Base-by-base conservation (phyloP, 345 rosid genomes). In the Gynandropsis gynandra region DNA sequence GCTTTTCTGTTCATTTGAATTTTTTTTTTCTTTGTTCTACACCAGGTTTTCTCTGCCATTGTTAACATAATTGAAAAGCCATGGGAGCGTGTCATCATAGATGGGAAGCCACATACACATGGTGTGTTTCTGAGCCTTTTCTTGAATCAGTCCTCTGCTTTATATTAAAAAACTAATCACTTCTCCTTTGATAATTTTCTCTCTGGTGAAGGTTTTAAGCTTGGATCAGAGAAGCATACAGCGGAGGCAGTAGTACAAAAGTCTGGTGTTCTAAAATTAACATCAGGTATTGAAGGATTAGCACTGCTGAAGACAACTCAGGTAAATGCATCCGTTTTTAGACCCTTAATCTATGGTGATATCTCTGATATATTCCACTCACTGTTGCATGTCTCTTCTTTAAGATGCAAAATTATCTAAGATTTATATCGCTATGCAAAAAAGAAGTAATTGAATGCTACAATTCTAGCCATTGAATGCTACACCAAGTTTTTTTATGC, bases 171-270 rank as follows among this genome's bases (percentile, higher is more conserved):
- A 37, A 38, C 9, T 10, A 4, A 44, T 36, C 33, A 5, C 18
- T 24, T 17, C 2, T 43, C 16, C 17, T 13, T 24, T 66, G 8
- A 42, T 41, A 19, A 20, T 6, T 54, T 32, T 13, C 50, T 55
- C 47, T 32, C 37, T 31, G 10, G 54, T 74, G 31, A 76, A 92
- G 96, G 98, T 68, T 92, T 84, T 56, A 84, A 80, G 76, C 96
- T 84, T 47, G 98, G 98, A 56, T 73, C 83, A n/a, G 98, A 92
- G 76, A 92, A 69, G 75, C 98, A 82, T 63, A 80, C 85, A 8
- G 42, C 73, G 0, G 89, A 92, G 75, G 95, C 72, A 10, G 66
- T 56, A 48, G 77, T 84, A 38, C 70, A 78, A 60, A 76, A 84
- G 54, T 82, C 85, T 35, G 95, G 96, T 31, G 57, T 54, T 10